A percentile compares a stretch with the other conserved stretches of the same genome.
Conservation (phyloP, 306 rosid genomes). For the Pyrus bretschneideri region DNA sequence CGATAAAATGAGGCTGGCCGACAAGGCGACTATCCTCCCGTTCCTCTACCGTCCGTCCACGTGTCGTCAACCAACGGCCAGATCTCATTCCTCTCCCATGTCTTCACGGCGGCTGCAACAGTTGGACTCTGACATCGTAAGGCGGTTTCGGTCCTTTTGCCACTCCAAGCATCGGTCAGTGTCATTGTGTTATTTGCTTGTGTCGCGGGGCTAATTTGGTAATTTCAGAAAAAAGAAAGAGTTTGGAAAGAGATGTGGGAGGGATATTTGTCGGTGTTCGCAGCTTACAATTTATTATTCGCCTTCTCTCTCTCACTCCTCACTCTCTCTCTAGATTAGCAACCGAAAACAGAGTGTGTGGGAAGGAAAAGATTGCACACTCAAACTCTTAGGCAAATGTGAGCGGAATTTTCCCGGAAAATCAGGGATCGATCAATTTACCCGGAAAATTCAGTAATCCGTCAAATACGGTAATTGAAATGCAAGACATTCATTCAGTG, state of each 20-base stretch:
- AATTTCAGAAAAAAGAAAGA: not conserved
- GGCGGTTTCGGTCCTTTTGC: constrained; percentile 9
- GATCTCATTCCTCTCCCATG: not conserved
- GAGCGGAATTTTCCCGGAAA: constrained; percentile 7
- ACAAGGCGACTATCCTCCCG: constrained; percentile 39
- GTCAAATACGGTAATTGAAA: constrained; percentile 9
- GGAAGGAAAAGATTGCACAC: not conserved
- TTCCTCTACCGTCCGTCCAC: constrained; percentile 35
- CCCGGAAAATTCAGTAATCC: not conserved
- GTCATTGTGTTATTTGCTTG: not conserved
- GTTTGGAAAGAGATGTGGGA: constrained; percentile 22
- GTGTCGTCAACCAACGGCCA: constrained; percentile 18
- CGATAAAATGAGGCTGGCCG: constrained; percentile 36
- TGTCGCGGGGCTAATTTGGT: constrained; percentile 13
- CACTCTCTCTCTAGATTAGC: not conserved
- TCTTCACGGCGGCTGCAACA: not conserved
- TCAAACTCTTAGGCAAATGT: not conserved
- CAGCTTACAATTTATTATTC: not conserved
- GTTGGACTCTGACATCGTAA: not conserved
- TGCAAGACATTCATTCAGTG: constrained; percentile 83
- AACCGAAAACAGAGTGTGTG: not conserved
- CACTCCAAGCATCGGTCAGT: not conserved
- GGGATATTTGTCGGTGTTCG: constrained; percentile 52
- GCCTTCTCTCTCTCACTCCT: not conserved
- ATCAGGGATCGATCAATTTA: not conserved